Evolutionary conservation across 2,329 filamentous ascomycete species (phyloP), one percentile per base, ranked within the genome.

Genomic region (Botrytis sinoallii): DNA sequence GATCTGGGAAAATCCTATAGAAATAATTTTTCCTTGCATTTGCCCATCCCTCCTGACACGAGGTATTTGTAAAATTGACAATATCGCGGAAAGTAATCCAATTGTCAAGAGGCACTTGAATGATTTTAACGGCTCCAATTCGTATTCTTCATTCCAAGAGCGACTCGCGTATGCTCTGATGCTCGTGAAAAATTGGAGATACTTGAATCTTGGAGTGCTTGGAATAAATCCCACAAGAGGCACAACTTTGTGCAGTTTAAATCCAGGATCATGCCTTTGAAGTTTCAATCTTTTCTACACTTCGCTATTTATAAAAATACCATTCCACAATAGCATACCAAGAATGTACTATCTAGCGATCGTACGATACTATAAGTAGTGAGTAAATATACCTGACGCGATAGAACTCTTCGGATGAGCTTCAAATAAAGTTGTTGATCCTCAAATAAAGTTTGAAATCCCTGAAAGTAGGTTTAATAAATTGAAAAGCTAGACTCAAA

Each of bases 371-470:
- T 16, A 55, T 29, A 55, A 55, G 14, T 6, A 18, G 32, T 4
- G 57, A 22, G 18, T 25, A 35, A 25, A 60, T 14, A 25, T 14
- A 35, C n/a, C 57, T 35, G 32, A 60, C 20, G 57, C 32, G 32
- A 22, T 16, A 32, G 52, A 29, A 29, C 52, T 57, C n/a, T 25
- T 63, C 35, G 25, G 2, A 42, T n/a, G 60, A 42, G 60, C 60
- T 63, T 40, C 29, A 46, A 68, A 70, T 32, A 70, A 29, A 44
- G 48, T 48, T 70, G 25, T 40, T 55, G 67, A 59, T 70, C 48
- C 14, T 42, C 48, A 42, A n/a, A 32, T 70, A 70, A 32, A 59
- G 67, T 70, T 70, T 60, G 38, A 57, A 20, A 70, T 59, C 38
- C 48, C 67, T 18, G 7, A 20, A 42, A 14, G 22, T 22, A 55